phyloP scores from a whole-genome alignment of 345 rosid genomes.

The Populus tremula region DNA sequence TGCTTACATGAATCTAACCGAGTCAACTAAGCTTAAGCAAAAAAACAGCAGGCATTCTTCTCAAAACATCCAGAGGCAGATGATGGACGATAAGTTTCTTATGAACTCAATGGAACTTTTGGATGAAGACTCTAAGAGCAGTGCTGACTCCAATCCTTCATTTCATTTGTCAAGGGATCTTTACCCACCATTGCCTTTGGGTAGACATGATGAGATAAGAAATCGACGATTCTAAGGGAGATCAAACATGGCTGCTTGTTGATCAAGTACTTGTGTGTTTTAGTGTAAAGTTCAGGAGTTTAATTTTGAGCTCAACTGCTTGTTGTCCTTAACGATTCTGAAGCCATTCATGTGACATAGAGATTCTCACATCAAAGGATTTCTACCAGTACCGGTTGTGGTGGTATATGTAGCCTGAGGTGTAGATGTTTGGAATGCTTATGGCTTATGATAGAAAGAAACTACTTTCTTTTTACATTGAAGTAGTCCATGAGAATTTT shows the following conservation, averaged over 20 bases:
- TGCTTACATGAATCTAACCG: conserved; percentile 73
- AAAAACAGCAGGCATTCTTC: conserved; percentile 41
- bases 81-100: conserved; percentile 35
- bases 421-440: not conserved
- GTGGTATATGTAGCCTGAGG: not conserved
- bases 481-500: not conserved
- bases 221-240: not conserved
- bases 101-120: conserved; percentile 45
- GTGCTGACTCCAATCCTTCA: conserved; percentile 52
- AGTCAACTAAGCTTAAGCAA: conserved; percentile 74
- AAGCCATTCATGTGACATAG: not conserved
- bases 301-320: conserved; percentile 17
- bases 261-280: not conserved
- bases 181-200: conserved; percentile 39
- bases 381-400: not conserved
- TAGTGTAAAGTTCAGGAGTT: not conserved
- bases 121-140: conserved; percentile 48
- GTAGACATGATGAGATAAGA: conserved; percentile 23
- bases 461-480: not conserved
- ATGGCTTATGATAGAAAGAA: not conserved
- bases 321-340: conserved; percentile 18
- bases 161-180: conserved; percentile 51
- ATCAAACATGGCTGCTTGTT: not conserved
- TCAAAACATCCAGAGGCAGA: conserved; percentile 25
- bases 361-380: not conserved